Evolutionary conservation across 1,284 basidiomycete genomes (phyloP).

Genomic region (Boletus hoseneyae): DNA sequence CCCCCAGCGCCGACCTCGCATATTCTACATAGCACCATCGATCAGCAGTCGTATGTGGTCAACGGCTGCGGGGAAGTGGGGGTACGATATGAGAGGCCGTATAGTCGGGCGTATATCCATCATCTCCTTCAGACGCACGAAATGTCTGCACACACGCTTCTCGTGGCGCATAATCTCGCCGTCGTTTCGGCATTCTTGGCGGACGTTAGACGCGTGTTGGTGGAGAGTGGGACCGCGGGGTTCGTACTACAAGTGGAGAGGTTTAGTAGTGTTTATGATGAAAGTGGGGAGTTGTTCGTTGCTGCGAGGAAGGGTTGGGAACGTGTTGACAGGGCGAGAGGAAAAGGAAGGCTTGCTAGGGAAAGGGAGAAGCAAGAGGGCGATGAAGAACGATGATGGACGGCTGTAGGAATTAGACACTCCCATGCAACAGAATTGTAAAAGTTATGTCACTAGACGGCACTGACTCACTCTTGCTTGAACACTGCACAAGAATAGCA

Average conservation of each 20-base stretch:
- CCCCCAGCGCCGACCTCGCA: conserved; percentile 41
- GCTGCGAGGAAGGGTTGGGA: conserved; percentile 56
- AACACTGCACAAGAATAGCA: not conserved
- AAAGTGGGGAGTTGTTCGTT: conserved; percentile 41
- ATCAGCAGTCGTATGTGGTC: conserved; percentile 28
- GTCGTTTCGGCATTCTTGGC: conserved; percentile 63
- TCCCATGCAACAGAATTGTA: not conserved
- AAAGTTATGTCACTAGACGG: not conserved
- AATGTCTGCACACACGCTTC: conserved; percentile 74
- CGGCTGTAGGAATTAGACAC: not conserved
- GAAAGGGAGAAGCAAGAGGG: conserved; percentile 16
- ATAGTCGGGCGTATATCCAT: conserved; percentile 73
- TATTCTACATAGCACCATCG: conserved; percentile 50
- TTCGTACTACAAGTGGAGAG: conserved; percentile 48
- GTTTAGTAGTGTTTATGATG: conserved; percentile 55
- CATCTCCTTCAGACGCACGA: conserved; percentile 84
- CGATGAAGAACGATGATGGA: not conserved
- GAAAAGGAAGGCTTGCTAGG: conserved; percentile 28
- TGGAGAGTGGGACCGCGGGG: conserved; percentile 13
- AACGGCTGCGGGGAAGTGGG: not conserved
- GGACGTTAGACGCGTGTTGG: conserved; percentile 48
- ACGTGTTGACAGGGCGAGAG: conserved; percentile 47
- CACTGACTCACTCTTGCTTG: not conserved
- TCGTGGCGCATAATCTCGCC: conserved; percentile 70
- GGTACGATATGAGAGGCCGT: conserved; percentile 30